Percentiles rank a stretch among this genome's conserved stretches.
Evolutionary conservation across 345 rosid genomes (phyloP).

Genomic region (Hibiscus tridactylites): DNA sequence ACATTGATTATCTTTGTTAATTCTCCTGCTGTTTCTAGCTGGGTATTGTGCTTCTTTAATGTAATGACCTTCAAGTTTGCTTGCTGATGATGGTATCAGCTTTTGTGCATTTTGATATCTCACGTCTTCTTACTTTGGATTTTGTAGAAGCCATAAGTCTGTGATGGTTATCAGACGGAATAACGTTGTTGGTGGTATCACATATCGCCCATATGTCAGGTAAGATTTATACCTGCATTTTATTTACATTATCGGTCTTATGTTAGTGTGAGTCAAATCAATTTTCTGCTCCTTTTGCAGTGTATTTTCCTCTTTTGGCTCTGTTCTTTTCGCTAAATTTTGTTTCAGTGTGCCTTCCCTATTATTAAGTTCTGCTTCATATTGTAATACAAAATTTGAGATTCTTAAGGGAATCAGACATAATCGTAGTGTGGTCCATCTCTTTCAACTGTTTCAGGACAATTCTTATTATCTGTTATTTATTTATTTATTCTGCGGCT

Average conservation of each 20-base stretch:
- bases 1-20: background rate
- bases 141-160: conserved; percentile 85
- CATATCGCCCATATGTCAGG: conserved; percentile 96
- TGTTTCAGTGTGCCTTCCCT: background rate
- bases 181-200: conserved; percentile 96
- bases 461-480: background rate
- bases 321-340: background rate
- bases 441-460: background rate
- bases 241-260: background rate
- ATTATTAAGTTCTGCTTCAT: background rate
- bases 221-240: conserved; percentile 19
- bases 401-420: background rate
- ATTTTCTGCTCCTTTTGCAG: background rate
- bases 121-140: conserved; percentile 15
- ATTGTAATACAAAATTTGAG: background rate
- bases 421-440: background rate
- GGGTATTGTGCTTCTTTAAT: background rate
- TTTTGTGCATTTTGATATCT: background rate
- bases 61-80: background rate
- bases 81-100: background rate
- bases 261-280: background rate
- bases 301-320: background rate
- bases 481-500: background rate
- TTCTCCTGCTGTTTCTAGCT: background rate
- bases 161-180: conserved; percentile 88